A percentile compares a stretch with the other conserved stretches of the same genome.
These are phyloP conservation scores for Eucalyptus cladocalyx DNA, from an alignment of 345 rosid species.

Conservation along the genomic window DNA sequence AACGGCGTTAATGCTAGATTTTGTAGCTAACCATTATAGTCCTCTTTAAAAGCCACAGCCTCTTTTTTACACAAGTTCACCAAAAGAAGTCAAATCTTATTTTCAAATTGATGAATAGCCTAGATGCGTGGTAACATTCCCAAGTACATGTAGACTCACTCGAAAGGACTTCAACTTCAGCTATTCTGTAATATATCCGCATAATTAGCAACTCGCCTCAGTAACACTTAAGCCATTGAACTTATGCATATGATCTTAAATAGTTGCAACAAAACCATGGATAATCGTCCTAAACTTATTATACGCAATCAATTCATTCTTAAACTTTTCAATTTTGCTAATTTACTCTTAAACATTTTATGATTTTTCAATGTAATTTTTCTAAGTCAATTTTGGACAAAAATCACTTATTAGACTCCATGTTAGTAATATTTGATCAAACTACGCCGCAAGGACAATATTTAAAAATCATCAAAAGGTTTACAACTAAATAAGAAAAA, in stretches of 20 bases:
- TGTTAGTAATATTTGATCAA: neutral
- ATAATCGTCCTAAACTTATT: neutral
- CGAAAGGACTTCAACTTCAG: neutral
- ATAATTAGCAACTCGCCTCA: neutral
- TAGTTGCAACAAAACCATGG: neutral
- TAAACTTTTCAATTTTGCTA: neutral
- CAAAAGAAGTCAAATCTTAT: neutral
- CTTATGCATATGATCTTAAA: neutral
- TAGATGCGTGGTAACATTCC: neutral
- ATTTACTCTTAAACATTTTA: neutral
- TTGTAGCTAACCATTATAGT: neutral
- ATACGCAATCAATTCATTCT: neutral
- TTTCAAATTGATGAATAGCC: neutral
- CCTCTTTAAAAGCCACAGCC: neutral
- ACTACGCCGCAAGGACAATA: neutral
- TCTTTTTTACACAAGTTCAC: neutral
- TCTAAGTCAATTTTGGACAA: neutral
- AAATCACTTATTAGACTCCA: neutral
- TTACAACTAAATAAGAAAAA: too few species aligned
- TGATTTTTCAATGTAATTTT: neutral
- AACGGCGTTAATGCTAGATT: neutral
- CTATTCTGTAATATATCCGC: neutral
- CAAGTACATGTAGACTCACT: neutral
- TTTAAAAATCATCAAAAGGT: neutral
- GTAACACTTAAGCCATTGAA: neutral